Evolutionary conservation across 164 flowering plant species (phyloP), one percentile per base, ranked within the genome.

Genomic region (Aristolochia californica): DNA sequence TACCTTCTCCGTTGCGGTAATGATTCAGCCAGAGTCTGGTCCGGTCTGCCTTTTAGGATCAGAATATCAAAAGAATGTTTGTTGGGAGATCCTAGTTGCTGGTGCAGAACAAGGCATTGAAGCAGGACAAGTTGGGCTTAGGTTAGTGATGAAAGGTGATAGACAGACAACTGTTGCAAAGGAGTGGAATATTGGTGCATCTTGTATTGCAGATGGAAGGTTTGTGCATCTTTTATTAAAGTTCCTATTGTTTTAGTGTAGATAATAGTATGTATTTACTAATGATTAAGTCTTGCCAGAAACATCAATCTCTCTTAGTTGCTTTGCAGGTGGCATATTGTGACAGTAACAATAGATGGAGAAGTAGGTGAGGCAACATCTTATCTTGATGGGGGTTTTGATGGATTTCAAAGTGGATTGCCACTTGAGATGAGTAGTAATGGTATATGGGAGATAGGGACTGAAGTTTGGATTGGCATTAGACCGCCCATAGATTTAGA

Each of bases 21-120:
- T 86, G 88, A 76, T 94, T 66, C 97, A 90, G 66, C 97, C 97
- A 7, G 97, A 94, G 64, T 90, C 99, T 63, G 99, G 99, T 25
- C 99, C 97, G 16, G 91, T 90, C 56, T 94, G 93, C 68, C 93
- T 94, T 38, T 57, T 94, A 24, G 96, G 97, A 56, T 84, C 99
- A 45, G 99, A 94, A 64, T 88, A 78, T 66, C 89, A 83, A 77
- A 83, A 78, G 77, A 76, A 68, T 58, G 68, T 77, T 20, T 94
- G 96, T 76, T 90, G 93, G 97, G 99, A 94, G 71, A 75, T 94
- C 62, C 68, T 94, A 58, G 96, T 94, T 44, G 99, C 97, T 66
- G 99, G 99, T 67, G 77, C 95, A 26, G 99, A 94, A 61, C 99
- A 94, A 83, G 99, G 99, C 45, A 90, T 94, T 60, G 99, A 94